These are phyloP conservation scores for Besnoitia besnoiti DNA, from an alignment of 169 alveolate species.

Conservation along the genomic window DNA sequence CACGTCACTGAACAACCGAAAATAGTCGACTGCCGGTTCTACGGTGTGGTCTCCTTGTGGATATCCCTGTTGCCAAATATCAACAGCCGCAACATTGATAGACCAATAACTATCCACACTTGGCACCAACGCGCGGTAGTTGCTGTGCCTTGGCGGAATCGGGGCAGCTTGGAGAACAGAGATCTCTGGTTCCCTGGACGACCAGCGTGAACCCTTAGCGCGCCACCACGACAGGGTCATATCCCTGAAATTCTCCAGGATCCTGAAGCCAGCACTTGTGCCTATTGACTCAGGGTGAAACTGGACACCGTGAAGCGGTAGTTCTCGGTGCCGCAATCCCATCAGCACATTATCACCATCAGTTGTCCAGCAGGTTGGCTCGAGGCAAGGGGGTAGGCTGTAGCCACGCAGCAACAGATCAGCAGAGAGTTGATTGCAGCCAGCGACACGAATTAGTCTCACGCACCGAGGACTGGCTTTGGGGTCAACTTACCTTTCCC, in stretches of 20 bases:
- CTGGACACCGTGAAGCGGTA: constrained; percentile 76
- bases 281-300: constrained; percentile 79
- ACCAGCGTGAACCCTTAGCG: not conserved
- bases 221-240: constrained; percentile 59
- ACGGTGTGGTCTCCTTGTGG: not conserved
- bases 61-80: not conserved
- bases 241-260: constrained; percentile 51
- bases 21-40: not conserved
- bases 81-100: constrained; percentile 13
- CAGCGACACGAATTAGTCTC: not conserved
- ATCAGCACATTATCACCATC: constrained; percentile 66
- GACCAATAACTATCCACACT: not conserved
- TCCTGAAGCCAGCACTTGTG: constrained; percentile 61
- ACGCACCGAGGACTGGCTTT: not conserved
- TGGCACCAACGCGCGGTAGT: not conserved
- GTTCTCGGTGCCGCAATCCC: constrained; percentile 71
- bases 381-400: constrained; percentile 58
- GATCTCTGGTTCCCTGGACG: not conserved
- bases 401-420: not conserved
- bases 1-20: not conserved
- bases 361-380: constrained; percentile 49
- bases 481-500: constrained; percentile 32
- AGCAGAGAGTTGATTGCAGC: not conserved
- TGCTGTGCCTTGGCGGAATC: not conserved
- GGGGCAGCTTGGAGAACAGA: not conserved